Conservation (phyloP, 495 filamentous ascomycete genomes). For the Pyronema omphalodes region DNA sequence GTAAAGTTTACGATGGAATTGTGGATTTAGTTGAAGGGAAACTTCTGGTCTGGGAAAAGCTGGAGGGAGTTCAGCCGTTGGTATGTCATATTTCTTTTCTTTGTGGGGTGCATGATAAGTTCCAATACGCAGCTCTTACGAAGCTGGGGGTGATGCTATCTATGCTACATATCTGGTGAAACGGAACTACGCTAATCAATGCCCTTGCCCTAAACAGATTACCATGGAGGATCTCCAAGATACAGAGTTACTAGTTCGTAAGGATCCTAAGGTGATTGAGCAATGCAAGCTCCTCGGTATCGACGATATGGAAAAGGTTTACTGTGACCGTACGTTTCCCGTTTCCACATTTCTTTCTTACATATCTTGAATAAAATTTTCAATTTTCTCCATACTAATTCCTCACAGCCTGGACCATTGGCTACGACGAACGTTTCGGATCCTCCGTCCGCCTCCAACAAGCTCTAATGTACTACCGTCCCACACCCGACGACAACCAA, state of each 20-base stretch:
- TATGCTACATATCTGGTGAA: constrained; percentile 12
- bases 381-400: not conserved
- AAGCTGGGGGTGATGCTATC: no score
- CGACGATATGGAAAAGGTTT: constrained; percentile 82
- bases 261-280: constrained; percentile 78
- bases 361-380: not conserved
- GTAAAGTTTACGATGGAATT: constrained; percentile 68
- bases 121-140: no score
- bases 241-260: constrained; percentile 64
- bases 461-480: constrained; percentile 90
- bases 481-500: constrained; percentile 68
- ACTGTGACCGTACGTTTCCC: constrained; percentile 56
- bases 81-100: constrained; percentile 27
- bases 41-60: constrained; percentile 56
- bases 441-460: constrained; percentile 68
- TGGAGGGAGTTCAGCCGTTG: constrained; percentile 69
- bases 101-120: not conserved
- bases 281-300: constrained; percentile 83
- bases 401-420: constrained; percentile 76
- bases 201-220: constrained; percentile 31
- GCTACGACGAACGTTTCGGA: constrained; percentile 82
- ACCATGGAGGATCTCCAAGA: constrained; percentile 87
- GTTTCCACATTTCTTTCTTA: not conserved
- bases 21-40: constrained; percentile 57
- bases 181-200: not conserved